Evolutionary conservation across 192 early-diverging fungal genomes (phyloP), one percentile per base, ranked within the genome.

Genomic region (Coemansia asiatica): DNA sequence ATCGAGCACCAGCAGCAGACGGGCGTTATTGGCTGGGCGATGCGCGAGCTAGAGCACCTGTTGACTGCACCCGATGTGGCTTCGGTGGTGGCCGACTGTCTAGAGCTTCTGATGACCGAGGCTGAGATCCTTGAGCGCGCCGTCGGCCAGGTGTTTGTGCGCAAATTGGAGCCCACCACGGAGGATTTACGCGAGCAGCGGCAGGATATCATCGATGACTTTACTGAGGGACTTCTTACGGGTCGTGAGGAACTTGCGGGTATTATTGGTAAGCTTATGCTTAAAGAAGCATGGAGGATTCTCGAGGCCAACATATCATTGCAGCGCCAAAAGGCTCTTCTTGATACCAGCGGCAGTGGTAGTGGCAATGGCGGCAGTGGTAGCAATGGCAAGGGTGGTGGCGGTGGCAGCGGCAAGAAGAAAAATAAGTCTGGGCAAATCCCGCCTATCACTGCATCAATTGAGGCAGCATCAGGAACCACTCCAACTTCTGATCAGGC

Each of bases 71-170:
- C 80, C 0, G 86, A 87, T 33, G 79, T 90, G 19, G 86, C 85
- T 0, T 69, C 64, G 9, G 79, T 90, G 31, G 83, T 78, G 9
- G 68, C 86, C 2, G 85, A 84, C 47, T 88, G 85, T 38, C 68
- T 91, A n/a, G 88, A 85, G 28, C 79, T 88, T 29, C 63, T 92
- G 62, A 87, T 91, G 83, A 85, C 87, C 28, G 90, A 92, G 75
- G 90, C 87, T 4, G 89, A 92, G 72, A 83, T 87, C 19, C 68
- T 87, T 61, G 90, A 92, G 69, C 64, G 77, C 49, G 85, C 86
- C 1, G 82, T 89, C 10, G 76, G 75, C 60, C 84, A 79, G 62
- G 82, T 61, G 46, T 91, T 81, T 74, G 73, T 88, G 23, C 83
- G 87, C 28, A 85, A 84, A 28, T 80, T 88, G 46, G 82, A 87